These are phyloP conservation scores for Ambrosia artemisiifolia DNA, from an alignment of 129 eudicot genomes.

Conservation along the genomic window DNA sequence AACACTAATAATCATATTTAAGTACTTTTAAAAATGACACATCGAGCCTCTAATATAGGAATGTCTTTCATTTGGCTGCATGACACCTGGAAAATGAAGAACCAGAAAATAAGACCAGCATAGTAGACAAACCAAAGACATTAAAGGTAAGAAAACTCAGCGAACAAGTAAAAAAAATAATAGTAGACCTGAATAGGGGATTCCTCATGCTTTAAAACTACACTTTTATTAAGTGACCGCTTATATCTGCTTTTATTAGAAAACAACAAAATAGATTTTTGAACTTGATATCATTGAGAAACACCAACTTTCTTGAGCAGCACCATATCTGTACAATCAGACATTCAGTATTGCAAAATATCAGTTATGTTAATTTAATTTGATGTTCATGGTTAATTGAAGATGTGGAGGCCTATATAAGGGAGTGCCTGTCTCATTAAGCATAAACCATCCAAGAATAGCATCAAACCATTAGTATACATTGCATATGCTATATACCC, in stretches of 20 bases:
- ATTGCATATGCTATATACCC: too few relatives aligned
- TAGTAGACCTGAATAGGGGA: constrained; percentile 44
- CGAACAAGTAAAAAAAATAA: constrained; percentile 3
- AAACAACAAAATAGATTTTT: constrained; percentile 30
- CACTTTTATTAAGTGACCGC: constrained; percentile 32
- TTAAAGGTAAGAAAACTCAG: neutral
- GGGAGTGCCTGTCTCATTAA: neutral
- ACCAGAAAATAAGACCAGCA: constrained; percentile 14
- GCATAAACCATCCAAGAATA: neutral
- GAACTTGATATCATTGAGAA: constrained; percentile 27
- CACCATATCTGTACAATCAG: constrained; percentile 34
- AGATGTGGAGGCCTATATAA: neutral
- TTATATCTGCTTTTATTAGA: constrained; percentile 28
- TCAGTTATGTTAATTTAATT: neutral
- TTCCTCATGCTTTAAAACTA: constrained; percentile 23
- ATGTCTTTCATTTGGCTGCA: constrained; percentile 53
- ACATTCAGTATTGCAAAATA: constrained; percentile 8
- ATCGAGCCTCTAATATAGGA: constrained; percentile 65
- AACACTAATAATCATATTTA: constrained; percentile 21
- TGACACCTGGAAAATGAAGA: constrained; percentile 45
- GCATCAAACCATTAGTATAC: neutral
- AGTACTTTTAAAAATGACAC: constrained; percentile 43
- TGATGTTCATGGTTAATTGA: neutral
- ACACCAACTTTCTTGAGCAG: constrained; percentile 31
- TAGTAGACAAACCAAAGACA: constrained; percentile 2